Evolutionary conservation across 2,329 filamentous ascomycete species (phyloP).

Genomic region (Hortaea werneckii): DNA sequence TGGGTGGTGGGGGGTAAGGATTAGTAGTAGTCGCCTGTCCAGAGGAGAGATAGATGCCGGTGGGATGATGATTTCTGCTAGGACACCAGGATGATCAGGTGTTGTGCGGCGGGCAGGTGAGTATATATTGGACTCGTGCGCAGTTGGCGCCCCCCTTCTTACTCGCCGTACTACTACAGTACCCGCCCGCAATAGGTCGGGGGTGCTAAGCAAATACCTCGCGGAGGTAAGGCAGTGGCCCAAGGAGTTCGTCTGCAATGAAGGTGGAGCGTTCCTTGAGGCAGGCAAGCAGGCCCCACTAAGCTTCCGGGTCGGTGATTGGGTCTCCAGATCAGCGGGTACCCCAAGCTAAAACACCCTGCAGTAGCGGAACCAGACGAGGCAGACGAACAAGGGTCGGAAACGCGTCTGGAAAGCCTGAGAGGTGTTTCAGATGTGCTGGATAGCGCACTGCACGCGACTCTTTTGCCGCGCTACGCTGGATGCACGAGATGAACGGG

Average conservation of each 20-base stretch:
- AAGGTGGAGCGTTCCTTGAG: neutral
- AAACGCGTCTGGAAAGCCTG: neutral
- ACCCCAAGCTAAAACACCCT: neutral
- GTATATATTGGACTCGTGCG: too few relatives aligned
- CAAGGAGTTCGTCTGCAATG: neutral
- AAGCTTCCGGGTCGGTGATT: neutral
- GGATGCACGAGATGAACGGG: too few relatives aligned
- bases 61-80: neutral
- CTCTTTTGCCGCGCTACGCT: too few relatives aligned
- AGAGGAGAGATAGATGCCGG: conserved; percentile 3
- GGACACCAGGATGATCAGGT: neutral
- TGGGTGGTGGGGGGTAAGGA: neutral
- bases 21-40: conserved; percentile 1
- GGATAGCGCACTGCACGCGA: too few relatives aligned
- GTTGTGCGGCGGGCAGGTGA: neutral
- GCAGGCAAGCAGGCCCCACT: neutral
- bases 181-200: too few relatives aligned
- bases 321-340: neutral
- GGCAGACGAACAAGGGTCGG: neutral
- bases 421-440: conserved; percentile 2
- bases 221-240: neutral
- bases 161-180: neutral
- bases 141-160: neutral
- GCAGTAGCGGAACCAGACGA: neutral
- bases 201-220: neutral